Percentiles rank a stretch among this genome's conserved stretches.
Conservation (phyloP, 2,329 filamentous ascomycete genomes). For the Aureobasidium leucospermi region DNA sequence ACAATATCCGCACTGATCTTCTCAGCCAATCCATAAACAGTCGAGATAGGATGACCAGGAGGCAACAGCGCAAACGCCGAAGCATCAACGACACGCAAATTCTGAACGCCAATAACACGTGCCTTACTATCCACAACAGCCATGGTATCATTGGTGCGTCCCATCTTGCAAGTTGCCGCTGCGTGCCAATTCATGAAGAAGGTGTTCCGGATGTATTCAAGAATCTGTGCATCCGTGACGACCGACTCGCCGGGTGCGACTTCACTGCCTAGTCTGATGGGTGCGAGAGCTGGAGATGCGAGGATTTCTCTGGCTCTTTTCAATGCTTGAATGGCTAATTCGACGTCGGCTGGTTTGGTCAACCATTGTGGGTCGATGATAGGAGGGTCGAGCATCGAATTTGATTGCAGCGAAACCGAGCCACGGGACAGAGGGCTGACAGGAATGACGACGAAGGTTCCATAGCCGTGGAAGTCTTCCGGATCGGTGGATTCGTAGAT, state of each 20-base stretch:
- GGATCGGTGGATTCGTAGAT: constrained; percentile 21
- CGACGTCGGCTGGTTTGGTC: constrained; percentile 25
- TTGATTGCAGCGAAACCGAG: constrained; percentile 20
- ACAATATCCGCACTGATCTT: constrained; percentile 24
- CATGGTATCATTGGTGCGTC: constrained; percentile 13
- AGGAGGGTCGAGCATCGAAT: constrained; percentile 23
- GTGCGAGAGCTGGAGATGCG: constrained; percentile 19
- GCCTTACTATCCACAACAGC: constrained; percentile 21
- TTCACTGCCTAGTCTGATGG: constrained; percentile 23
- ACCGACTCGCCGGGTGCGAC: constrained; percentile 22
- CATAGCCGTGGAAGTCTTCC: constrained; percentile 27
- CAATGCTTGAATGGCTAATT: constrained; percentile 27
- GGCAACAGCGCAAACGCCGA: constrained; percentile 23
- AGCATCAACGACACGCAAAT: constrained; percentile 24
- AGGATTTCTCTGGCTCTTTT: constrained; percentile 27
- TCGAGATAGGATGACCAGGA: constrained; percentile 23
- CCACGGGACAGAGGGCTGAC: constrained; percentile 9
- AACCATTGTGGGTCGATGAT: constrained; percentile 32
- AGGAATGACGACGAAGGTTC: constrained; percentile 21
- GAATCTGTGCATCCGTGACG: constrained; percentile 24
- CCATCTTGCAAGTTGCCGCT: constrained; percentile 30
- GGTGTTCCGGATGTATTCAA: constrained; percentile 18
- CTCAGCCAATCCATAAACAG: constrained; percentile 29
- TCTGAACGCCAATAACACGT: constrained; percentile 21
- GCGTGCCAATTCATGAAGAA: constrained; percentile 31